A percentile compares a stretch with the other conserved stretches of the same genome.
Conservation (phyloP, 768 basidiomycete species). For the Tricholoma sp. region DNA sequence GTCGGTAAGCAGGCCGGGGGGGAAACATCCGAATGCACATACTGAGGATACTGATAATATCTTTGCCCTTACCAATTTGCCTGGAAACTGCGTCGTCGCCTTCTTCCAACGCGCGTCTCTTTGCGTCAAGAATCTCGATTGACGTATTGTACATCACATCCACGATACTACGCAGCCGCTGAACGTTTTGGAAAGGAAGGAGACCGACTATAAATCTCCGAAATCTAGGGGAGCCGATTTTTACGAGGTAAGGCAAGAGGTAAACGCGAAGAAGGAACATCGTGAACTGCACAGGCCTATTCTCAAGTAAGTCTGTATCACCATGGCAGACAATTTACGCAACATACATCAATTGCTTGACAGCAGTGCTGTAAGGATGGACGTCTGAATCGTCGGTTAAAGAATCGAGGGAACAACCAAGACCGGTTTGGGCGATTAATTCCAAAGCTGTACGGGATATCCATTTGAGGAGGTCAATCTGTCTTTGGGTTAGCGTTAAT, state of each 20-base stretch:
- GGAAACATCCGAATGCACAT: neutral
- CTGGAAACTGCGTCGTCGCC: slow-evolving; percentile 22
- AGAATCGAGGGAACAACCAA: slow-evolving; percentile 27
- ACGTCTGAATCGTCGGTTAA: slow-evolving; percentile 18
- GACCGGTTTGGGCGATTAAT: slow-evolving; percentile 24
- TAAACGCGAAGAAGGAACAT: slow-evolving; percentile 14
- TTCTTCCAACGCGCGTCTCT: slow-evolving; percentile 24
- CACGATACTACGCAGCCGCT: slow-evolving; percentile 22
- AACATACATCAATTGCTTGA: slow-evolving; percentile 23
- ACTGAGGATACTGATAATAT: slow-evolving; percentile 27
- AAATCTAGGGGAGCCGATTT: slow-evolving; percentile 27
- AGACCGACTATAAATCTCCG: slow-evolving; percentile 26
- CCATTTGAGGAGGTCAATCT: slow-evolving; percentile 25
- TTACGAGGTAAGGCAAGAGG: slow-evolving; percentile 22
- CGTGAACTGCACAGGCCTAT: slow-evolving; percentile 2
- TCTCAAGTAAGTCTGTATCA: neutral
- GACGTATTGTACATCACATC: slow-evolving; percentile 30
- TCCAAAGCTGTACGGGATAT: slow-evolving; percentile 25
- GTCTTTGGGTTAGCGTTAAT: neutral
- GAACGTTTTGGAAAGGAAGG: slow-evolving; percentile 23
- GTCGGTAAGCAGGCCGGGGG: neutral
- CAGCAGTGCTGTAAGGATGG: slow-evolving; percentile 22
- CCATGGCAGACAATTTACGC: neutral
- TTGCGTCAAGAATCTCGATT: slow-evolving; percentile 25
- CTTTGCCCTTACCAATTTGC: slow-evolving; percentile 27